Base-by-base conservation (phyloP, 768 basidiomycete genomes). In the Mycena vitilis region DNA sequence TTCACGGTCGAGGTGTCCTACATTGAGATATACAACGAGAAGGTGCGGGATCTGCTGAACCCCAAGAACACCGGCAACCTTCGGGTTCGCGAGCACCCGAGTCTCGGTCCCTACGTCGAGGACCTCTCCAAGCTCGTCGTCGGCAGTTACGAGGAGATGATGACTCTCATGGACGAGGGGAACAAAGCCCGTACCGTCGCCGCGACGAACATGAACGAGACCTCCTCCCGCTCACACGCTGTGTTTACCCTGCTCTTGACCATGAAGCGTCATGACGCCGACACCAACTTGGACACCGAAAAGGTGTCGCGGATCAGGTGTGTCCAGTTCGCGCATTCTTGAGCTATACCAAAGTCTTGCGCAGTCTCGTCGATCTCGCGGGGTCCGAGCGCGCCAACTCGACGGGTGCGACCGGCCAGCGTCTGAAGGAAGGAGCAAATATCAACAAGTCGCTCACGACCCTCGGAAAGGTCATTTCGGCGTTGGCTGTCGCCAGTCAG, bases 141-240 rank as follows among this genome's bases (percentile, higher is more conserved):
- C 52, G 91, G 88, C 76, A 92, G 86, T 78, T 99, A 96, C 77
- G 89, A 93, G 37, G 97, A 98, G 78, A 98, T 99, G 93, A 97
- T 98, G 93, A 95, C 92, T 7, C 91, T 99, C 77, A 99, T 99
- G 97, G 97, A 99, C 82, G 97, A 99, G 79, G 97, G 97, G 45
- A 99, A 98, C 80, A 98, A 99, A 83, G 96, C 98, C 59, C 86
- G 98, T 57, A 99, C 98, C 16, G 97, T 99, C 25, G 98, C 98
- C 23, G 96, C 98, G 30, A 99, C 98, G 23, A 96, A 98, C 81
- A 99, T 99, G 98, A 99, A 99, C 81, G 98, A 98, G 81, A 98
- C 96, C 87, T 97, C 95, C 10, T 98, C 96, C 15, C 93, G 98
- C 76, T 98, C 96, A 16, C 98, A 99, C 84, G 96, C 97, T 2